These are phyloP conservation scores for Tolypocladium ovalisporum DNA, from an alignment of 2,329 filamentous ascomycete species.

Conservation along the genomic window DNA sequence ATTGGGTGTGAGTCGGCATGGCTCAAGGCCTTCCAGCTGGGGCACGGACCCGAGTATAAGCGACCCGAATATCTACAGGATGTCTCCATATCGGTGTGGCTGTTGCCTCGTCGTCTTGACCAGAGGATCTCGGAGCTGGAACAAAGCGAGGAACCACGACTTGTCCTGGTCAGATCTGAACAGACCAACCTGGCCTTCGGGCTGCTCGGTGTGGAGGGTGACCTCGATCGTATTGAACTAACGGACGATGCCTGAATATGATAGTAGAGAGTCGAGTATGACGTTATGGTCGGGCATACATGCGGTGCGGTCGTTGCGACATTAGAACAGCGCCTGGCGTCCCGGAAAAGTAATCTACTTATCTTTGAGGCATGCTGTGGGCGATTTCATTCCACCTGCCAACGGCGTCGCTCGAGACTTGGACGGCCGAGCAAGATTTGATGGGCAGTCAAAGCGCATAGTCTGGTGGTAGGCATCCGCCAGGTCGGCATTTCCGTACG, in stretches of 20 bases:
- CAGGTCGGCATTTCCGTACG: not conserved
- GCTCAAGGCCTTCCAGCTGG: constrained; percentile 62
- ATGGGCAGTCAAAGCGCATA: not conserved
- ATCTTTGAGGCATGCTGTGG: not conserved
- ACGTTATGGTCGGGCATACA: not conserved
- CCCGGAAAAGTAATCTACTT: not conserved
- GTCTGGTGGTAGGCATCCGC: not conserved
- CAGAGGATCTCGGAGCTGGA: constrained; percentile 37
- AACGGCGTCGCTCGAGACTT: not conserved
- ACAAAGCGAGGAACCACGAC: constrained; percentile 27
- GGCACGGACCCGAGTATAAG: constrained; percentile 65
- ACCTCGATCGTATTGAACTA: constrained; percentile 54
- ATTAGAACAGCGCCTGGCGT: not conserved
- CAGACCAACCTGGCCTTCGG: constrained; percentile 69
- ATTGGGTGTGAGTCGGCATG: constrained; percentile 77
- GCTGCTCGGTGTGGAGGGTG: constrained; percentile 65
- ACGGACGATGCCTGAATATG: constrained; percentile 23
- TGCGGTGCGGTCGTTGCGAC: not conserved
- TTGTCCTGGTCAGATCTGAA: constrained; percentile 53
- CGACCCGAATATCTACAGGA: constrained; percentile 29
- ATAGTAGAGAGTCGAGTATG: not conserved
- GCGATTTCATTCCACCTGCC: not conserved
- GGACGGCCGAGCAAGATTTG: not conserved
- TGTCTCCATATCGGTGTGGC: constrained; percentile 32
- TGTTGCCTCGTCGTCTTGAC: constrained; percentile 39